Evolutionary conservation across 148 eudicot genomes (phyloP).

Genomic region (Chenopodium album): DNA sequence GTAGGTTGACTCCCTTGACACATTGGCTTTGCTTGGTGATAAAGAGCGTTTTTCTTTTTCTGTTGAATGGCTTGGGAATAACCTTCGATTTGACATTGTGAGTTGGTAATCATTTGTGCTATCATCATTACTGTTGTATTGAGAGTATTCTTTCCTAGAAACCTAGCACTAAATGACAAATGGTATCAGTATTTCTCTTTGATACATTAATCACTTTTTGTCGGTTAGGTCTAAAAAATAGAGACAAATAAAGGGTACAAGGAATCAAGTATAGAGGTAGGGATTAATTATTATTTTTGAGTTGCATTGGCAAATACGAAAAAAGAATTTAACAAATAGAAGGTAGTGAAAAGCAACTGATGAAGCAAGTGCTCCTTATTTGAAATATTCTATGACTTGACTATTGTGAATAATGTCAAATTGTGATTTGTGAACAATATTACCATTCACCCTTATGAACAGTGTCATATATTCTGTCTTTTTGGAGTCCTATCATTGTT

Average conservation of each 20-base stretch:
- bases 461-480: background rate
- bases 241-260: background rate
- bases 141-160: background rate
- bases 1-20: slow-evolving; percentile 94
- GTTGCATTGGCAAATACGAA: background rate
- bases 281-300: background rate
- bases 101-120: slow-evolving; percentile 39
- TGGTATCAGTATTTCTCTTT: background rate
- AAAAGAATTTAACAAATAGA: background rate
- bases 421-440: background rate
- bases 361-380: background rate
- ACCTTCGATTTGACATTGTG: slow-evolving; percentile 95
- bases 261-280: background rate
- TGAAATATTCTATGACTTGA: background rate
- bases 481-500: background rate
- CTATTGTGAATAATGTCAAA: background rate
- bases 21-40: slow-evolving; percentile 90
- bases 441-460: background rate
- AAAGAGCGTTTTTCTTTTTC: slow-evolving; percentile 69
- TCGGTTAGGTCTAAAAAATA: background rate
- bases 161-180: background rate
- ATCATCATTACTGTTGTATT: background rate
- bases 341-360: background rate
- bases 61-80: slow-evolving; percentile 96
- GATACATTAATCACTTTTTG: slow-evolving; percentile 1